These are phyloP conservation scores for Ganoderma leucocontextum DNA, from an alignment of 1,284 basidiomycete species.

Conservation along the genomic window DNA sequence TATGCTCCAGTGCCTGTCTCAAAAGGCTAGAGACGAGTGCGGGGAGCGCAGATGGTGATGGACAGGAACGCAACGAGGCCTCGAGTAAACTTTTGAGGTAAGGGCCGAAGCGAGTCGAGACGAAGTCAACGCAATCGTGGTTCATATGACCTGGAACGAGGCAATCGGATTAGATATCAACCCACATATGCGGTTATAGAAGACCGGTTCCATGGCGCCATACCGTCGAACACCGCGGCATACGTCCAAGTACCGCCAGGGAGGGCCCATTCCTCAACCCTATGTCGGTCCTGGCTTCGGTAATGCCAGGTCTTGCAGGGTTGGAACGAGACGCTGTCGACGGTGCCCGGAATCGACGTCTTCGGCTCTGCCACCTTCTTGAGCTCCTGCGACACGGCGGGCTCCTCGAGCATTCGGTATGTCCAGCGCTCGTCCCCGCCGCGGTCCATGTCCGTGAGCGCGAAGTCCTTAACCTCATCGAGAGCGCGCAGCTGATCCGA, in stretches of 20 bases:
- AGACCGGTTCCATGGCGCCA: constrained; percentile 19
- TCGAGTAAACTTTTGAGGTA: constrained; percentile 54
- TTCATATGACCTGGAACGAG: constrained; percentile 62
- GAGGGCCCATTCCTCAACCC: constrained; percentile 62
- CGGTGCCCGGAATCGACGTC: constrained; percentile 43
- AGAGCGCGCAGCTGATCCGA: constrained; percentile 58
- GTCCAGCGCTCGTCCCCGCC: constrained; percentile 61
- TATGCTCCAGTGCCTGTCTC: constrained; percentile 47
- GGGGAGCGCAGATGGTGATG: constrained; percentile 41
- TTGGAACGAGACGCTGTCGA: constrained; percentile 64
- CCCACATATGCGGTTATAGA: constrained; percentile 2
- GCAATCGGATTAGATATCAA: constrained; percentile 17
- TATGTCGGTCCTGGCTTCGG: constrained; percentile 63
- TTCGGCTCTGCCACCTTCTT: constrained; percentile 46
- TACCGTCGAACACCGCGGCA: constrained; percentile 70
- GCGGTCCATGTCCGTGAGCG: constrained; percentile 64
- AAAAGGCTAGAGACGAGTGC: constrained; percentile 54
- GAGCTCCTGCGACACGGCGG: constrained; percentile 56
- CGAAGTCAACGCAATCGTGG: constrained; percentile 65
- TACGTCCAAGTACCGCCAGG: constrained; percentile 64
- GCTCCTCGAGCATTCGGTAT: constrained; percentile 60
- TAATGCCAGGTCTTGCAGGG: constrained; percentile 60
- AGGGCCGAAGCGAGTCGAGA: constrained; percentile 52
- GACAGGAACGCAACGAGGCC: constrained; percentile 46
- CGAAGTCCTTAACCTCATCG: constrained; percentile 60